phyloP scores from a whole-genome alignment of 176 grass and related monocot genomes.

The Dendrocalamus sinicus region DNA sequence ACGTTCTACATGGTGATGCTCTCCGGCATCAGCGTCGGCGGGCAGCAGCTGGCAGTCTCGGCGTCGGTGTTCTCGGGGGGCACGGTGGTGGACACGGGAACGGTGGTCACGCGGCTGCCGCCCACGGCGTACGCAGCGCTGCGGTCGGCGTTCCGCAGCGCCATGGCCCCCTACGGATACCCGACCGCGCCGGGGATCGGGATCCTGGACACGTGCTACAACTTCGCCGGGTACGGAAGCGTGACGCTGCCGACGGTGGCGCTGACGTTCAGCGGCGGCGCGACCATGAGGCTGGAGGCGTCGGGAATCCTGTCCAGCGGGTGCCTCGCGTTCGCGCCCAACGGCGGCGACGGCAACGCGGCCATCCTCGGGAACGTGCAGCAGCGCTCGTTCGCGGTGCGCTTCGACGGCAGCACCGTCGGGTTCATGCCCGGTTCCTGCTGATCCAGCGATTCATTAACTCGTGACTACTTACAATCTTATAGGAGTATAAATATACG shows the following conservation, averaged over 20 bases:
- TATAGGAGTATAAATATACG: neutral
- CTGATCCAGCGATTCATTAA: constrained; percentile 36
- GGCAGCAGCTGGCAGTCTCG: constrained; percentile 48
- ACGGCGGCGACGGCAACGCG: constrained; percentile 41
- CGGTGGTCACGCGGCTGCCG: constrained; percentile 77
- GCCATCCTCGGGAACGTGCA: constrained; percentile 87
- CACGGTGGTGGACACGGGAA: constrained; percentile 85
- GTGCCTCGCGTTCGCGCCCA: constrained; percentile 90
- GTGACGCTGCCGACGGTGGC: constrained; percentile 65
- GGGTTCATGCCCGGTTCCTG: constrained; percentile 67
- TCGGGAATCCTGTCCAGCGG: constrained; percentile 67
- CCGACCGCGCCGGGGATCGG: constrained; percentile 40
- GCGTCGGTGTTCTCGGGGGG: constrained; percentile 57
- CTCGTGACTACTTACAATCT: neutral
- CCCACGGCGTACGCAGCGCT: constrained; percentile 75
- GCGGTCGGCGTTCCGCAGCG: constrained; percentile 60
- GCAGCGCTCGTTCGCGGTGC: constrained; percentile 77
- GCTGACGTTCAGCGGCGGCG: constrained; percentile 52
- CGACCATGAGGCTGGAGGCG: constrained; percentile 43
- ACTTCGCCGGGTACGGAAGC: constrained; percentile 55
- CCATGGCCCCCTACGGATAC: constrained; percentile 57
- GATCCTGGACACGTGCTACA: constrained; percentile 83
- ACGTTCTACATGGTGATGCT: constrained; percentile 81
- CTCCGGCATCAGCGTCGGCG: constrained; percentile 63
- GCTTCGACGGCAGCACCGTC: constrained; percentile 68